Percentiles rank a stretch among this genome's conserved stretches.
Evolutionary conservation across 768 basidiomycete genomes (phyloP).

Genomic region (Hebeloma cylindrosporum): DNA sequence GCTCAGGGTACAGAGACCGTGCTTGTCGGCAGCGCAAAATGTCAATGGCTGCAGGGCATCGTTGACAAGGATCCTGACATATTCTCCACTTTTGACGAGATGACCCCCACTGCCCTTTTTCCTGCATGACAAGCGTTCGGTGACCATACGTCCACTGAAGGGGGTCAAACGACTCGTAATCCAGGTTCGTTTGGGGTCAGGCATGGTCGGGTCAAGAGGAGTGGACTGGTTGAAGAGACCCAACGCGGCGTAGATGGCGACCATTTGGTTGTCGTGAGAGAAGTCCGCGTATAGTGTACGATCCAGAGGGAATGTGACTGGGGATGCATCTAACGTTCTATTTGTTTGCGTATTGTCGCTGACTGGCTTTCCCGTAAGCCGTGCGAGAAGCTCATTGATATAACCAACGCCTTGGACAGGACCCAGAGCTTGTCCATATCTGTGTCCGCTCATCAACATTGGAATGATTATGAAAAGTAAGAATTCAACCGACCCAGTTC

Average conservation of each 20-base stretch:
- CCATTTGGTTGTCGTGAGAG: constrained; percentile 84
- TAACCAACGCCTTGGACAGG: constrained; percentile 85
- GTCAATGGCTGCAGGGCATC: constrained; percentile 64
- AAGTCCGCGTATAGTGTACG: constrained; percentile 75
- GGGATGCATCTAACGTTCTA: constrained; percentile 61
- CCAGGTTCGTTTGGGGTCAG: constrained; percentile 48
- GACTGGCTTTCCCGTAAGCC: constrained; percentile 65
- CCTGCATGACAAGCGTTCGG: constrained; percentile 63
- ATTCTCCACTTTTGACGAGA: constrained; percentile 24
- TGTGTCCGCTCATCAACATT: constrained; percentile 20
- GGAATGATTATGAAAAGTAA: not conserved
- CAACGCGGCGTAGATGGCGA: constrained; percentile 68
- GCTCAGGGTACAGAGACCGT: constrained; percentile 64
- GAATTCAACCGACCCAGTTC: constrained; percentile 54
- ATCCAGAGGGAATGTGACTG: constrained; percentile 69
- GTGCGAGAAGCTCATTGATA: constrained; percentile 84
- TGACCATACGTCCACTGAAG: constrained; percentile 72
- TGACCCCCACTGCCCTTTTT: not conserved
- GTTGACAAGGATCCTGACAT: constrained; percentile 77
- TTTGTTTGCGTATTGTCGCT: constrained; percentile 76
- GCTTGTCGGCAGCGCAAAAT: constrained; percentile 53
- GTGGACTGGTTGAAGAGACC: constrained; percentile 48
- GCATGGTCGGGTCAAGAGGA: constrained; percentile 33
- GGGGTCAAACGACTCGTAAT: constrained; percentile 61
- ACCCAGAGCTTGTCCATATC: constrained; percentile 69